phyloP scores from a whole-genome alignment of 2,329 filamentous ascomycete genomes.

The Dactylellina parvicollis region DNA sequence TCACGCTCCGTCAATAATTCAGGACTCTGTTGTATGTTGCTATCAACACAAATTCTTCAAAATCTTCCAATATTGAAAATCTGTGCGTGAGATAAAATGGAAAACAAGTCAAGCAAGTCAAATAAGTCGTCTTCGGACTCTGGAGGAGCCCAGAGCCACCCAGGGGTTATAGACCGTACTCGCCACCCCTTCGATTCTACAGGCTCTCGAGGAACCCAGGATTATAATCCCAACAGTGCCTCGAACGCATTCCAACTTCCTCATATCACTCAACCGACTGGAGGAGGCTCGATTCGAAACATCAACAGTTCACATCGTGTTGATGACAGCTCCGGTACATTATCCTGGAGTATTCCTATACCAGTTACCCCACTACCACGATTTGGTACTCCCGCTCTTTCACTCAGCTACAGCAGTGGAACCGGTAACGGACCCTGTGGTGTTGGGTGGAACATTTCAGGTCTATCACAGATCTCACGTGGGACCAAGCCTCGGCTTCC shows the following conservation, averaged over 20 bases:
- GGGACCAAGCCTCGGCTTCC: constrained; percentile 54
- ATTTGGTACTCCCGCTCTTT: constrained; percentile 40
- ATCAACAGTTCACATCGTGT: background rate
- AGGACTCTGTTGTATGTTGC: too few species aligned
- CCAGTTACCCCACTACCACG: background rate
- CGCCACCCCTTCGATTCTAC: too few species aligned
- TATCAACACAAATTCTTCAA: too few species aligned
- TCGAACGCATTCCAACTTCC: constrained; percentile 15
- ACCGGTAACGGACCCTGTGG: constrained; percentile 57
- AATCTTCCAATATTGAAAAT: too few species aligned
- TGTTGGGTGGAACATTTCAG: constrained; percentile 56
- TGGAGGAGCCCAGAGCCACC: too few species aligned
- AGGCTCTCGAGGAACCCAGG: too few species aligned
- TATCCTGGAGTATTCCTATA: background rate
- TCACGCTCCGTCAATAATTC: too few species aligned
- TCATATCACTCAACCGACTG: background rate
- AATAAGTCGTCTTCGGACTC: too few species aligned
- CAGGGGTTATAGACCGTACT: too few species aligned
- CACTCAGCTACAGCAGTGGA: constrained; percentile 56
- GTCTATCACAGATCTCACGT: constrained; percentile 45
- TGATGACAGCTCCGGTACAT: background rate
- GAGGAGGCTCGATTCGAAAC: background rate
- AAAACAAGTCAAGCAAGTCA: too few species aligned
- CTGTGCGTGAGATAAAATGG: too few species aligned
- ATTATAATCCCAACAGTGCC: too few species aligned